Percentiles rank a stretch among this genome's conserved stretches.
Conservation (phyloP, 2,329 filamentous ascomycete species). For the Eurotiales sp. region DNA sequence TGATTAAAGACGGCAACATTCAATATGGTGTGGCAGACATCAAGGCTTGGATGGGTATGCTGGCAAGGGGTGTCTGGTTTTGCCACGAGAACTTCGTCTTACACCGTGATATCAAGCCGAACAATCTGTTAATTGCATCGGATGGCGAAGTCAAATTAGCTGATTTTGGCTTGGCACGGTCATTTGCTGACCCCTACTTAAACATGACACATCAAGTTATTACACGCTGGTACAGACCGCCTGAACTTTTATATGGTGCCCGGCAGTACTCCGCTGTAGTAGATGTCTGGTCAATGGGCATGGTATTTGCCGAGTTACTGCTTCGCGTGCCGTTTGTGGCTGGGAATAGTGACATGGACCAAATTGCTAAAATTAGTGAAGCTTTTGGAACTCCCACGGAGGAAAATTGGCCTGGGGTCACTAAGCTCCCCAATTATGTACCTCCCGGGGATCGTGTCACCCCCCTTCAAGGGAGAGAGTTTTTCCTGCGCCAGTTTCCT, state of each 20-base stretch:
- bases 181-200: constrained; percentile 81
- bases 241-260: constrained; percentile 88
- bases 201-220: constrained; percentile 94
- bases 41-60: constrained; percentile 98
- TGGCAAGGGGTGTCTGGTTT: constrained; percentile 89
- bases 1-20: constrained; percentile 82
- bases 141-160: constrained; percentile 93
- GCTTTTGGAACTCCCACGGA: constrained; percentile 87
- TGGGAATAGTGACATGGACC: constrained; percentile 79
- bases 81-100: constrained; percentile 93
- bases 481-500: constrained; percentile 73
- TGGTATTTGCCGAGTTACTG: constrained; percentile 89
- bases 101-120: constrained; percentile 97
- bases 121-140: constrained; percentile 91
- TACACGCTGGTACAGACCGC: constrained; percentile 93
- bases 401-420: constrained; percentile 92
- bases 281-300: constrained; percentile 89
- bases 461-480: constrained; percentile 61
- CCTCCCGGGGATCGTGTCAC: constrained; percentile 58
- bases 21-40: constrained; percentile 85
- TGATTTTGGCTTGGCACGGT: constrained; percentile 91
- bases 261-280: constrained; percentile 85
- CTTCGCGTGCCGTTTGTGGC: constrained; percentile 78
- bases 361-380: constrained; percentile 78
- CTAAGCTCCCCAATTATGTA: constrained; percentile 75